These are phyloP conservation scores for Myxozyma neglecta DNA, from an alignment of 805 yeast genomes.

Conservation along the genomic window DNA sequence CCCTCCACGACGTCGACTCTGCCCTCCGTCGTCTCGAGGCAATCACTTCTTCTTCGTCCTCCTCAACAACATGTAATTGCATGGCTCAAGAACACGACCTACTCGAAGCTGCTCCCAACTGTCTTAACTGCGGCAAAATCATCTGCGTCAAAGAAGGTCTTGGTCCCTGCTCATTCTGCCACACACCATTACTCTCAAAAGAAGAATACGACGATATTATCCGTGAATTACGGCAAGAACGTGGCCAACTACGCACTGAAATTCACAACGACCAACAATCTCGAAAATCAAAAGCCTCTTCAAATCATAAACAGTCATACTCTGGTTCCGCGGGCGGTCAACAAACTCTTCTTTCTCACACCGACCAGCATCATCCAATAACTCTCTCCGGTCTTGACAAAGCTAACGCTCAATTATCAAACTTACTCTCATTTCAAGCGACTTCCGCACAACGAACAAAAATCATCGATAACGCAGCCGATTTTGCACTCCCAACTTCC, in stretches of 20 bases:
- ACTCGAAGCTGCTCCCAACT: conserved; percentile 88
- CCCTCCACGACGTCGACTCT: conserved; percentile 29
- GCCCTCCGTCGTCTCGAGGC: conserved; percentile 27
- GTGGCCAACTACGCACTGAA: conserved; percentile 40
- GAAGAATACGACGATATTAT: conserved; percentile 64
- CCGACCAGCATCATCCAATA: neutral
- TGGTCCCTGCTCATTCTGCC: conserved; percentile 86
- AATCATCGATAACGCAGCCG: conserved; percentile 91
- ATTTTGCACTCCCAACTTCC: conserved; percentile 65
- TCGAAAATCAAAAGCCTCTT: neutral
- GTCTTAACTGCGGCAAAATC: conserved; percentile 90
- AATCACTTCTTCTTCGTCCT: neutral
- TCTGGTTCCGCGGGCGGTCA: conserved; percentile 28
- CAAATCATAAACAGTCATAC: conserved; percentile 15
- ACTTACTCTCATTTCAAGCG: conserved; percentile 74
- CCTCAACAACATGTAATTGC: conserved; percentile 25
- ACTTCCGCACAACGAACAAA: conserved; percentile 87
- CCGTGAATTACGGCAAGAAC: conserved; percentile 55
- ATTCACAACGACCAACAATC: neutral
- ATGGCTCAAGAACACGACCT: conserved; percentile 65
- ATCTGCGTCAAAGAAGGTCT: conserved; percentile 88
- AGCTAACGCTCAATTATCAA: conserved; percentile 76
- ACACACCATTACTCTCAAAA: conserved; percentile 58
- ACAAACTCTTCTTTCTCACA: neutral
- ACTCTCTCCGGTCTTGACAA: conserved; percentile 42